A percentile compares a stretch with the other conserved stretches of the same genome.
Evolutionary conservation across 2,329 filamentous ascomycete genomes (phyloP).

Genomic region (Exophiala sideris): DNA sequence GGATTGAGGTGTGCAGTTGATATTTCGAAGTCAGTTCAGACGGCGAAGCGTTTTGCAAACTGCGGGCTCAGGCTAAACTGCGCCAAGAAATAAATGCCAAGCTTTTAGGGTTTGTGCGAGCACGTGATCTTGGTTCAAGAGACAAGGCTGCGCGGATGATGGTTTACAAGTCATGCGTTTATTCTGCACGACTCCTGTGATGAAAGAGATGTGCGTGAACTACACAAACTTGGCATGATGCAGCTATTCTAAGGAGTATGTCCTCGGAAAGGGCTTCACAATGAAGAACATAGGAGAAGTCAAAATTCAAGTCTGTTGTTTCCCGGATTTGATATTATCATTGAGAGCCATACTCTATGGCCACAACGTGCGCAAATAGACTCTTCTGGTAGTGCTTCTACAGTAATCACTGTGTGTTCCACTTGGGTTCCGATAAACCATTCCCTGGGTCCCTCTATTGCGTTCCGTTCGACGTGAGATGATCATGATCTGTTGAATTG

Average conservation of each 20-base stretch:
- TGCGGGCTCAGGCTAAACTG: neutral
- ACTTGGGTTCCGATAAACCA: no score
- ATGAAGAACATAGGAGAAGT: neutral
- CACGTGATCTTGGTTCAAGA: constrained; percentile 4
- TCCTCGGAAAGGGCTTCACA: neutral
- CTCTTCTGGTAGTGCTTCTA: neutral
- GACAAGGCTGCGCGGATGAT: no score
- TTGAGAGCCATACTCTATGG: constrained; percentile 3
- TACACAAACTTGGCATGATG: no score
- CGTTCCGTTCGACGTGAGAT: neutral
- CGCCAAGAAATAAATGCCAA: no score
- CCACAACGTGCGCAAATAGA: constrained; percentile 3
- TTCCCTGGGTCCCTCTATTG: neutral
- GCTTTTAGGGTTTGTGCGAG: neutral
- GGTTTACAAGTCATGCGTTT: no score
- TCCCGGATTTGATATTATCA: constrained; percentile 1
- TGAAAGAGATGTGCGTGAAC: no score
- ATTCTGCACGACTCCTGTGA: no score
- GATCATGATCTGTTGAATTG: neutral
- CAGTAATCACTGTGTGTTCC: neutral
- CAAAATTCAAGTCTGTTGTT: neutral
- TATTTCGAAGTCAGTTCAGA: constrained; percentile 3
- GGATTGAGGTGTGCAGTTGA: constrained; percentile 32
- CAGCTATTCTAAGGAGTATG: no score
- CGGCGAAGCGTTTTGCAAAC: neutral